phyloP scores from a whole-genome alignment of 2,329 filamentous ascomycete genomes.

The Grosmannia clavigera region DNA sequence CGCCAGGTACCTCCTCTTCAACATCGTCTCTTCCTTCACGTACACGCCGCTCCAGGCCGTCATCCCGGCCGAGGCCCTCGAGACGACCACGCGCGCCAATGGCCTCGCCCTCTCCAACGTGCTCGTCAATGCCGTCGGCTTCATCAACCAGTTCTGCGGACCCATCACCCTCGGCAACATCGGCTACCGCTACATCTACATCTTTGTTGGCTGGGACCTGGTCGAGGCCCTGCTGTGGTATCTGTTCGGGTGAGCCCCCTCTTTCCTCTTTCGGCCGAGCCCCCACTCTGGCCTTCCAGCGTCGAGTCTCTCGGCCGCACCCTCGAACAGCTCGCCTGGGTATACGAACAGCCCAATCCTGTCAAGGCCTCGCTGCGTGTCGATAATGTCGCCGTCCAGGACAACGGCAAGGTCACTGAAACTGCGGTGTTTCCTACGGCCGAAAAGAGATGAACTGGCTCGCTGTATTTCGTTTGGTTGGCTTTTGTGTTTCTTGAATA shows the following conservation, averaged over 20 bases:
- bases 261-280: background rate
- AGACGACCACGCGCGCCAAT: conserved; percentile 35
- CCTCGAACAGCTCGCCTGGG: conserved; percentile 36
- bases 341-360: conserved; percentile 35
- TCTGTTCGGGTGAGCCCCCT: conserved; percentile 20
- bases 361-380: conserved; percentile 35
- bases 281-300: conserved; percentile 15
- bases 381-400: conserved; percentile 26
- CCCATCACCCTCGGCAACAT: conserved; percentile 34
- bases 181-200: conserved; percentile 29
- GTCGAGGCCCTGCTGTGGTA: conserved; percentile 27
- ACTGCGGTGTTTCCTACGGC: too few relatives aligned
- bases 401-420: too few relatives aligned
- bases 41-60: conserved; percentile 37
- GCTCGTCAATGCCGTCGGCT: conserved; percentile 31
- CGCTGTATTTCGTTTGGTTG: too few relatives aligned
- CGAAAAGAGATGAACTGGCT: too few relatives aligned
- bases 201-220: conserved; percentile 36
- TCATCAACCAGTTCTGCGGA: conserved; percentile 35
- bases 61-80: conserved; percentile 33
- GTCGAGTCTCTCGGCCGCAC: conserved; percentile 37
- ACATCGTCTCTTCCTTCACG: conserved; percentile 35
- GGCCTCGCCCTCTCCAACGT: conserved; percentile 32
- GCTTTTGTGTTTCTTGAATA: too few relatives aligned
- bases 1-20: conserved; percentile 33